Percentiles rank a stretch among this genome's conserved stretches.
Evolutionary conservation across 805 yeast genomes (phyloP).

Genomic region (Candida incommunis): DNA sequence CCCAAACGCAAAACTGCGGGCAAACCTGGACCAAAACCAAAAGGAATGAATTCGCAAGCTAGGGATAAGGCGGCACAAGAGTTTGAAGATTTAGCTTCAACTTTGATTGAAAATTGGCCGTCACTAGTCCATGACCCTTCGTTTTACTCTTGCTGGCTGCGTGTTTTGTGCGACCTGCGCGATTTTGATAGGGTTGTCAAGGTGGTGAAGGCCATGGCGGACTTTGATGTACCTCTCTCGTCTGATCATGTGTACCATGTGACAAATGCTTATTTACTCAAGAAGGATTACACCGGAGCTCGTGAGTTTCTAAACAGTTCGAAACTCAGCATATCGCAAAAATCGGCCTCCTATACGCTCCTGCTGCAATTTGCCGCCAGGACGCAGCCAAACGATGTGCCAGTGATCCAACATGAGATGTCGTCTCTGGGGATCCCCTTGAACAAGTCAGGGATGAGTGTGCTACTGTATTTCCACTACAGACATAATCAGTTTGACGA

Average conservation of each 20-base stretch:
- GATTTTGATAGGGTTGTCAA: neutral
- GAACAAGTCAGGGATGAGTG: neutral
- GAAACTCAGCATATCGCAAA: neutral
- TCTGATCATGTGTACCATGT: neutral
- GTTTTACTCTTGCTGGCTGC: neutral
- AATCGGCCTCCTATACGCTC: neutral
- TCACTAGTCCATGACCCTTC: neutral
- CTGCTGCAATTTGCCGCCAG: neutral
- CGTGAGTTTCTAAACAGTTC: neutral
- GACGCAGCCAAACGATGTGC: neutral
- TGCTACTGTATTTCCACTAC: neutral
- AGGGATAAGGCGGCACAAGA: neutral
- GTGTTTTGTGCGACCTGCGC: neutral
- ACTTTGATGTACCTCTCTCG: neutral
- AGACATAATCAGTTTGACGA: neutral
- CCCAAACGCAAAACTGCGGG: neutral
- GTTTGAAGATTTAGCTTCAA: neutral
- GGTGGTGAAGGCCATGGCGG: neutral
- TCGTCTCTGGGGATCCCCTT: neutral
- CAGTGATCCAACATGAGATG: neutral
- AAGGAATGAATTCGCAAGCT: neutral
- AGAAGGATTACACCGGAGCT: neutral
- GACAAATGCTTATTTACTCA: neutral
- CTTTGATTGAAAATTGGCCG: neutral
- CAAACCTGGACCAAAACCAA: neutral